Percentiles rank a stretch among this genome's conserved stretches.
phyloP scores from a whole-genome alignment of 768 basidiomycete species.

The Lactifluus rugatus region DNA sequence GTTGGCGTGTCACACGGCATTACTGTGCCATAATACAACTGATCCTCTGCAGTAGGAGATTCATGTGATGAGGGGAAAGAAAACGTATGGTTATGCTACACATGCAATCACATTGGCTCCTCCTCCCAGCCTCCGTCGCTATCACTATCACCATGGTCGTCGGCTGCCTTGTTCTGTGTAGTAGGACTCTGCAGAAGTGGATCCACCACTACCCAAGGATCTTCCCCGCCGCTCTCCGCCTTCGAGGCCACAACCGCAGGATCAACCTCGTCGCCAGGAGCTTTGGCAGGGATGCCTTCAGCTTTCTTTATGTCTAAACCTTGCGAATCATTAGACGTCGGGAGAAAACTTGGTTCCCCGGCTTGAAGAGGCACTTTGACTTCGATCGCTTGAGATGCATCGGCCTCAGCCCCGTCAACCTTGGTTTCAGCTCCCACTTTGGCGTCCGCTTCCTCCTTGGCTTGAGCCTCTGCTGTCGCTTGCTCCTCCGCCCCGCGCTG shows the following conservation, averaged over 20 bases:
- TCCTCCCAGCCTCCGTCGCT: not conserved
- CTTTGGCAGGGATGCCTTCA: not conserved
- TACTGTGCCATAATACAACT: too few relatives aligned
- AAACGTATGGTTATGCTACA: not conserved
- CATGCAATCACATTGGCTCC: not conserved
- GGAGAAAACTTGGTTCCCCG: not conserved
- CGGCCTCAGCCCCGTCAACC: not conserved
- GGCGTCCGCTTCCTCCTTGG: not conserved
- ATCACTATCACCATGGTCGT: not conserved
- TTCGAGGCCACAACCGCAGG: not conserved
- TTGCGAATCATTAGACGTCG: not conserved
- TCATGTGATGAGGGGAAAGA: not conserved
- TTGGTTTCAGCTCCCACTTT: not conserved
- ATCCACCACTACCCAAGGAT: constrained; percentile 1
- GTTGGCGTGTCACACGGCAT: too few relatives aligned
- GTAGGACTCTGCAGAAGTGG: not conserved
- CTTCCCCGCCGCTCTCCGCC: not conserved
- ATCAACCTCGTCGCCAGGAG: not conserved
- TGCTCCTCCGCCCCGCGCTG: too few relatives aligned
- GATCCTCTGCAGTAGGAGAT: too few relatives aligned
- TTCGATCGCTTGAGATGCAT: not conserved
- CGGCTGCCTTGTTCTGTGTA: not conserved
- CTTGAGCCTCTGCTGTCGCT: not conserved
- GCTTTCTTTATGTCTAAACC: not conserved
- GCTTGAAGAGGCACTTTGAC: not conserved